Conservation (phyloP, 306 rosid species). For the Amphicarpaea edgeworthii region DNA sequence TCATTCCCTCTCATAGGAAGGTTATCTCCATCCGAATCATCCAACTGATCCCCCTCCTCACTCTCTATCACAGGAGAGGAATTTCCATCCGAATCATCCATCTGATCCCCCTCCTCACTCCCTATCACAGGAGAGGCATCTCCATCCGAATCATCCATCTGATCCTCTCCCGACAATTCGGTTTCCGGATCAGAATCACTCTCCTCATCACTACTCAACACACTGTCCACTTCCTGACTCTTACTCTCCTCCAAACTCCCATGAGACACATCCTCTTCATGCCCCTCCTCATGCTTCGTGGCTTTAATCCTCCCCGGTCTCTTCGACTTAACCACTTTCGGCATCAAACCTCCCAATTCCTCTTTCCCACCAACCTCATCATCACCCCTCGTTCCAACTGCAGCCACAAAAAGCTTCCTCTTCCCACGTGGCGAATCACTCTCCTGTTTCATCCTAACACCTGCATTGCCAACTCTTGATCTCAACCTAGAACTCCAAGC, state of each 20-base stretch:
- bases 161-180: conserved; percentile 40
- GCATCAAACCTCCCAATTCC: conserved; percentile 56
- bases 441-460: conserved; percentile 51
- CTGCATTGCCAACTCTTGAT: conserved; percentile 55
- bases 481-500: conserved; percentile 79
- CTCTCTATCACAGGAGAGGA: conserved; percentile 31
- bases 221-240: conserved; percentile 53
- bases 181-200: conserved; percentile 35
- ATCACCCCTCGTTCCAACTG: conserved; percentile 41
- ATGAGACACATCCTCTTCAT: conserved; percentile 38
- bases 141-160: conserved; percentile 47
- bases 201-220: conserved; percentile 43
- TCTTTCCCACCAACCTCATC: conserved; percentile 50
- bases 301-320: conserved; percentile 67
- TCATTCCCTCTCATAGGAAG: conserved; percentile 14
- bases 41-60: conserved; percentile 50
- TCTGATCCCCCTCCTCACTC: conserved; percentile 49
- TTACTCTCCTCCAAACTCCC: conserved; percentile 48
- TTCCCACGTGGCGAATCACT: conserved; percentile 53
- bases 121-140: conserved; percentile 29
- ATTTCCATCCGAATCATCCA: conserved; percentile 47
- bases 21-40: conserved; percentile 43
- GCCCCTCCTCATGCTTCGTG: conserved; percentile 49
- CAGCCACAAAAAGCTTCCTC: conserved; percentile 67
- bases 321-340: conserved; percentile 64